These are phyloP conservation scores for Didymella segeticola DNA, from an alignment of 2,329 filamentous ascomycete genomes.

Conservation along the genomic window DNA sequence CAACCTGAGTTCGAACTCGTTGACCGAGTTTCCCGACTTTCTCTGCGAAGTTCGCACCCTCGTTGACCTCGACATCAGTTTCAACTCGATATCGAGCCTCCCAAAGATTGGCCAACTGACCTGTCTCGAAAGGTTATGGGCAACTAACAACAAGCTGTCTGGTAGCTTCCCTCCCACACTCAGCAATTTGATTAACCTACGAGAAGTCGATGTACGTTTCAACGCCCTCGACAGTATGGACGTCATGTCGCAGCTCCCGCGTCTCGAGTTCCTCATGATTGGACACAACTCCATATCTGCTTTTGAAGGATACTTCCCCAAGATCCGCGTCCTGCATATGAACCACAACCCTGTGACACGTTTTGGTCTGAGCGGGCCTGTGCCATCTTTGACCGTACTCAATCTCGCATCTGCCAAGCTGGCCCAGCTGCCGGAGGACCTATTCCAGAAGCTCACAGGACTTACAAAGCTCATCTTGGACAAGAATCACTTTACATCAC, in stretches of 20 bases:
- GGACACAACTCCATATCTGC: conserved; percentile 93
- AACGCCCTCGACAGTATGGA: conserved; percentile 90
- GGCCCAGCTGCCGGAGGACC: conserved; percentile 82
- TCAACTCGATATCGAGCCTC: conserved; percentile 84
- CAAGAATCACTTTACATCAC: conserved; percentile 92
- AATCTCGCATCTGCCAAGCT: conserved; percentile 93
- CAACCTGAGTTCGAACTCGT: conserved; percentile 92
- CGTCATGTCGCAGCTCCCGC: conserved; percentile 81
- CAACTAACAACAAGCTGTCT: conserved; percentile 90
- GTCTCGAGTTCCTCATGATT: conserved; percentile 84
- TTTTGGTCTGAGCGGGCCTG: conserved; percentile 79
- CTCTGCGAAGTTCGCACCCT: conserved; percentile 82
- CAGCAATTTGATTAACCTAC: conserved; percentile 74
- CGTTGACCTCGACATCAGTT: conserved; percentile 94
- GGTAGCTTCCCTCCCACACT: conserved; percentile 78
- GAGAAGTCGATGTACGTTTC: conserved; percentile 93
- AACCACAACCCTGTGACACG: conserved; percentile 96
- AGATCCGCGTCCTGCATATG: conserved; percentile 81
- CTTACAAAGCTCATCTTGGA: conserved; percentile 88
- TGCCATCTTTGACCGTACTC: conserved; percentile 82
- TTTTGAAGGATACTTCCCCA: conserved; percentile 87
- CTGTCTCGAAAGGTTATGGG: conserved; percentile 86
- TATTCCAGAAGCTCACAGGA: conserved; percentile 87
- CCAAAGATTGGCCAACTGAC: conserved; percentile 81
- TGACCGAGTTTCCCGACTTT: conserved; percentile 84